Evolutionary conservation across 1,139 yeast genomes (phyloP), one percentile per base, ranked within the genome.

Genomic region (Lodderomyces metapsilosis): DNA sequence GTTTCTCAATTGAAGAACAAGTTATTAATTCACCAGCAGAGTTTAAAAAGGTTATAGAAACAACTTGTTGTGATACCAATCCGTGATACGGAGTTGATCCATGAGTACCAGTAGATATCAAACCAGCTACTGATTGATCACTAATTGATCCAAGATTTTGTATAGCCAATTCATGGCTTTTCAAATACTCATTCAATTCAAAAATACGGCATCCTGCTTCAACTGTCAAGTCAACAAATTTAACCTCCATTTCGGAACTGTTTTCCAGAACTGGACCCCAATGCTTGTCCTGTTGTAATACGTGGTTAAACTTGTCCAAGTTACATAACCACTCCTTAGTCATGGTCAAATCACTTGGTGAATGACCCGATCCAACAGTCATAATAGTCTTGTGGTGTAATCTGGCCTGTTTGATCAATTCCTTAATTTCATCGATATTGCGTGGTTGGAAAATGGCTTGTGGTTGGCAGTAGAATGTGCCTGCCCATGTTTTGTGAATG

Each of bases 81-180:
- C 98, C 97, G 56, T 92, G 98, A 60, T 76, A 88, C 40, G 92
- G 94, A 7, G 96, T 83, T 1, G 97, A 86, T 2, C 98, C 98
- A 58, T 92, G 98, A 1, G 98, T 89, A 30, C 98, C 98, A 0
- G 98, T 92, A 2, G 96, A 86, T 39, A 92, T 88, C 49, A 91
- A 80, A 4, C 98, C 98, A 2, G 95, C 98, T 34, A 89, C 72
- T 12, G 95, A 86, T 60, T 92, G 98, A 49, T 89, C 97, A 36
- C 95, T 83, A 46, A 92, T 92, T 2, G 97, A 89, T 1, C 98
- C 98, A 58, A 92, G 69, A 57, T 87, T 91, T 63, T 92, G 98
- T 47, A 92, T 71, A 4, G 96, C 95, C 51, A 88, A 76, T 1
- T 85, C 81, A 49, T 78, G 73, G 12, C 67, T 50, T 31, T 80